Percentiles rank a stretch among this genome's conserved stretches.
Evolutionary conservation across 805 yeast species (phyloP).

Genomic region (Wickerhamomyces ciferrii): DNA sequence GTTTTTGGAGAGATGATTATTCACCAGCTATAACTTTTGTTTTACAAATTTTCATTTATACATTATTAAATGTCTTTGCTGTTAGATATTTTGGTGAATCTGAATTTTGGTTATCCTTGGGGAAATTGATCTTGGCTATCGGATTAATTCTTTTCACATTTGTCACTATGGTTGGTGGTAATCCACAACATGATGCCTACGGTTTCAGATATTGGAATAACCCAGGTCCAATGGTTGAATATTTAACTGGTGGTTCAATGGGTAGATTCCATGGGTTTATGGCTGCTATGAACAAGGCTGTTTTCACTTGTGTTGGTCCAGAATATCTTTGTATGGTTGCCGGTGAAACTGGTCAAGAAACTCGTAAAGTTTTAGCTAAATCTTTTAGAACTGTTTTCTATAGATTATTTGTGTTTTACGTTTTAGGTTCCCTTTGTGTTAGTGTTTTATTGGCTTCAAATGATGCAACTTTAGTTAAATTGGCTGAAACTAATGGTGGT

Average conservation of each 20-base stretch:
- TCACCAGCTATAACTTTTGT: slow-evolving; percentile 65
- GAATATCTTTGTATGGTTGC: slow-evolving; percentile 82
- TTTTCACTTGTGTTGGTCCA: slow-evolving; percentile 79
- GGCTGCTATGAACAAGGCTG: slow-evolving; percentile 63
- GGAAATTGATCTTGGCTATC: slow-evolving; percentile 64
- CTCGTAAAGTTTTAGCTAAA: slow-evolving; percentile 64
- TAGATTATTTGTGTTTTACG: slow-evolving; percentile 56
- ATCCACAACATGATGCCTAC: slow-evolving; percentile 59
- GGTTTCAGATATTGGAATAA: slow-evolving; percentile 53
- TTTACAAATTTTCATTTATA: slow-evolving; percentile 60
- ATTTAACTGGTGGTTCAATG: slow-evolving; percentile 44
- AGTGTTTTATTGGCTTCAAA: slow-evolving; percentile 63
- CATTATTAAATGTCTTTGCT: slow-evolving; percentile 61
- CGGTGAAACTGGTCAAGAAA: slow-evolving; percentile 68
- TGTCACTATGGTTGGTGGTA: slow-evolving; percentile 82
- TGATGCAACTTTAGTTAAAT: slow-evolving; percentile 43
- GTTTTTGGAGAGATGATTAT: slow-evolving; percentile 75
- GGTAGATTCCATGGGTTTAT: slow-evolving; percentile 73
- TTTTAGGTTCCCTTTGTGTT: slow-evolving; percentile 61
- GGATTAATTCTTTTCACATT: slow-evolving; percentile 73
- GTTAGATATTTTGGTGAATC: slow-evolving; percentile 75
- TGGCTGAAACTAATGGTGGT: slow-evolving; percentile 33
- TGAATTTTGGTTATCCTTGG: slow-evolving; percentile 71
- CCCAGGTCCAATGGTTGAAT: slow-evolving; percentile 52
- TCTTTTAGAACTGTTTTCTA: slow-evolving; percentile 72